Conservation (phyloP, 768 basidiomycete genomes). For the Pholiota molesta region DNA sequence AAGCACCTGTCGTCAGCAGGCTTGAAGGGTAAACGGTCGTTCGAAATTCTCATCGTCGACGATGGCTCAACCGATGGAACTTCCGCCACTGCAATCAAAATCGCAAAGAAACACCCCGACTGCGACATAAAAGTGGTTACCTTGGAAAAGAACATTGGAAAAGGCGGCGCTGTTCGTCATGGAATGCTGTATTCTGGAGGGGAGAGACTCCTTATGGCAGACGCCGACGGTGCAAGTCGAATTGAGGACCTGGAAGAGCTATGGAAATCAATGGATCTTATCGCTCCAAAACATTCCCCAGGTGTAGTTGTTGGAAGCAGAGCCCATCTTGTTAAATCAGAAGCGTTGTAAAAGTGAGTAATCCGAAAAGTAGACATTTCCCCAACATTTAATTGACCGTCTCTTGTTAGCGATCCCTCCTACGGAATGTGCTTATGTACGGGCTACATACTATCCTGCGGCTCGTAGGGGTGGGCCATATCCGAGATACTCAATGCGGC, state of each 20-base stretch:
- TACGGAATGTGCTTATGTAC: conserved; percentile 94
- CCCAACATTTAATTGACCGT: conserved; percentile 1
- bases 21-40: conserved; percentile 48
- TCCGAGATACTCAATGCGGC: conserved; percentile 95
- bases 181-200: conserved; percentile 87
- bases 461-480: conserved; percentile 86
- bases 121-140: conserved; percentile 78
- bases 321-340: conserved; percentile 90
- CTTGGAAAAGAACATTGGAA: conserved; percentile 82
- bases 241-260: conserved; percentile 85
- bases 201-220: conserved; percentile 81
- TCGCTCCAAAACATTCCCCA: conserved; percentile 50
- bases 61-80: conserved; percentile 88
- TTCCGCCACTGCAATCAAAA: conserved; percentile 58
- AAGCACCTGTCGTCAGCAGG: conserved; percentile 54
- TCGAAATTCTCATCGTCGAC: conserved; percentile 87
- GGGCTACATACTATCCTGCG: conserved; percentile 88
- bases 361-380: not conserved
- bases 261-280: conserved; percentile 71
- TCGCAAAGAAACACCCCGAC: conserved; percentile 58
- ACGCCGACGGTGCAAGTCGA: conserved; percentile 91
- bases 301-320: conserved; percentile 85
- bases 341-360: conserved; percentile 86
- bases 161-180: conserved; percentile 92
- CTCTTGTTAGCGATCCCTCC: conserved; percentile 70